phyloP scores from a whole-genome alignment of 192 early-diverging fungal genomes.

The Funneliformis geosporum region DNA sequence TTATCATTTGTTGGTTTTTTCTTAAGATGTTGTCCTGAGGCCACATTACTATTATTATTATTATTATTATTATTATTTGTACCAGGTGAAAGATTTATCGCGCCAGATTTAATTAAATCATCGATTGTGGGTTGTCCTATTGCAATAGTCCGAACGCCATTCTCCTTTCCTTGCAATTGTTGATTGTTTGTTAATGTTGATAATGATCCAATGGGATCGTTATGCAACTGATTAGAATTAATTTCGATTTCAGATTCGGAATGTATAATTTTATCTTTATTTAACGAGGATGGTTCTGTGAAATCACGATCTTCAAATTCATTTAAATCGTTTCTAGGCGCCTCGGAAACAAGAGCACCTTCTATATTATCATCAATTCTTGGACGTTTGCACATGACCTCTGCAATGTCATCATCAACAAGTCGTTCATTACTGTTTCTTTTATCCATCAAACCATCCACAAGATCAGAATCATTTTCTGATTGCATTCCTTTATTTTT shows the following conservation, averaged over 20 bases:
- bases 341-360: neutral
- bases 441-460: neutral
- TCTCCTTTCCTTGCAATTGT: neutral
- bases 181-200: neutral
- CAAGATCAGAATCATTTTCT: neutral
- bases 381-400: neutral
- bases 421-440: neutral
- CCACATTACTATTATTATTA: neutral
- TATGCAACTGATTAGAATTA: neutral
- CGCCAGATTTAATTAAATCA: neutral
- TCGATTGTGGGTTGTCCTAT: slow-evolving; percentile 1
- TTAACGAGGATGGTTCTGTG: neutral
- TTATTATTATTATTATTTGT: neutral
- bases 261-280: neutral
- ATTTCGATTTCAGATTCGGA: neutral
- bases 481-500: neutral
- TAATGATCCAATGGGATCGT: neutral
- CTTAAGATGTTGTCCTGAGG: neutral
- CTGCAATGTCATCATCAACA: neutral
- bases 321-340: neutral
- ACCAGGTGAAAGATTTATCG: neutral
- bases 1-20: neutral
- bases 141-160: neutral
- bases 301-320: neutral
- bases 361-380: neutral